phyloP scores from a whole-genome alignment of 345 rosid species.

The Psidium friedrichsthalianum region DNA sequence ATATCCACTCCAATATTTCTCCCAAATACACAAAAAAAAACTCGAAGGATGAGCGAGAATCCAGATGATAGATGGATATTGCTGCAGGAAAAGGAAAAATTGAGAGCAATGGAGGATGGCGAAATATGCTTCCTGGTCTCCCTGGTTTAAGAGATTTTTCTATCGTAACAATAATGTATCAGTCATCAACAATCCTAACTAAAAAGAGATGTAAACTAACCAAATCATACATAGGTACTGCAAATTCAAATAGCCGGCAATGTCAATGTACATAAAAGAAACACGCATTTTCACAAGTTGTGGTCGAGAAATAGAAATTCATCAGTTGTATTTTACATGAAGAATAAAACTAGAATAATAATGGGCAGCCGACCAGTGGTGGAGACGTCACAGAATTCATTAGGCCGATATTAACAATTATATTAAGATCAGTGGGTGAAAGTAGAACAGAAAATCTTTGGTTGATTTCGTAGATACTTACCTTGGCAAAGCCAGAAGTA shows the following conservation, averaged over 20 bases:
- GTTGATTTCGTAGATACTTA: background rate
- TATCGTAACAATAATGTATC: background rate
- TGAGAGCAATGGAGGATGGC: background rate
- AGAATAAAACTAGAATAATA: background rate
- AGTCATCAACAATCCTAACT: background rate
- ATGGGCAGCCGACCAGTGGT: background rate
- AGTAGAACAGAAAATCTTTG: background rate
- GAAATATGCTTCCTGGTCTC: background rate
- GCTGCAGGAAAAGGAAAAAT: background rate
- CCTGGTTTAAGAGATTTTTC: background rate
- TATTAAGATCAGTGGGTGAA: background rate
- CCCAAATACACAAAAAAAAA: background rate
- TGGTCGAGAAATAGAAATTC: background rate
- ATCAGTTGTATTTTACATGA: background rate
- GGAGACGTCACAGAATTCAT: background rate
- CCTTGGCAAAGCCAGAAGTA: conserved; percentile 8
- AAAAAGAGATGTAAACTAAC: background rate
- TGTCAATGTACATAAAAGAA: background rate
- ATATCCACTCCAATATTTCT: background rate
- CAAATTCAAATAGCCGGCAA: background rate
- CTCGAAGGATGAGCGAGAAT: background rate
- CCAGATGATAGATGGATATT: background rate
- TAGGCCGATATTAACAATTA: background rate
- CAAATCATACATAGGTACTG: background rate
- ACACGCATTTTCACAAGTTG: background rate